Evolutionary conservation across 805 yeast species (phyloP), one percentile per base, ranked within the genome.

Genomic region (Candida maris): DNA sequence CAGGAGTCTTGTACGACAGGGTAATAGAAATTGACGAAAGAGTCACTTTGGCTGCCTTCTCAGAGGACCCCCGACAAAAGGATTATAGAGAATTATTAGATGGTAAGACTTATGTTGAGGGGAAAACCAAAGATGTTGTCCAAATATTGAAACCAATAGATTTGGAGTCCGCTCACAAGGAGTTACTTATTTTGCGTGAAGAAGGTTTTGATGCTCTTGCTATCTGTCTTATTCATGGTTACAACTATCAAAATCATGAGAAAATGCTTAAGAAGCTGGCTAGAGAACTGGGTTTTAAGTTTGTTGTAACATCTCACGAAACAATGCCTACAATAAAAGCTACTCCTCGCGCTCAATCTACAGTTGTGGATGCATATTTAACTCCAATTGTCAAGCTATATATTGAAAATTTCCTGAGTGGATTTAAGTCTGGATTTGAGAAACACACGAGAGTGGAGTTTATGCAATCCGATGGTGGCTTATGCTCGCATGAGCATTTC

Each of bases 401-500:
- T 41, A 56, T 65, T 16, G 57, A 58, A 5, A 67, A 63, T 14
- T 57, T 64, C 30, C 47, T 71, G 22, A 41, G 47, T 15, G 61
- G 60, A 16, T 57, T 63, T 33, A 42, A 51, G 20, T 39, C 42
- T 3, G 70, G 64, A 14, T 57, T 68, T n/a, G 44, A 40, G 25
- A 32, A 38, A 22, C 29, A 41, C 21, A 60, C 64, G 5, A 53
- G 62, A 37, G 67, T 73, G 34, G 67, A 71, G 41, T 74, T 74
- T 53, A 74, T 74, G 80, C 77, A 73, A 50, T 67, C 74, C 10
- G 75, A 74, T 55, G 80, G 80, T 27, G 80, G 80, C 6, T 58
- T 74, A 29, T 68, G 71, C 41, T 71, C 72, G 4, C 70, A 73
- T 61, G 65, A 69, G 38, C 65, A 69, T 37, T 74, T 74, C 49